A percentile compares a stretch with the other conserved stretches of the same genome.
These are phyloP conservation scores for Petunia hybrid DNA, from an alignment of 305 asterid species.

Conservation along the genomic window DNA sequence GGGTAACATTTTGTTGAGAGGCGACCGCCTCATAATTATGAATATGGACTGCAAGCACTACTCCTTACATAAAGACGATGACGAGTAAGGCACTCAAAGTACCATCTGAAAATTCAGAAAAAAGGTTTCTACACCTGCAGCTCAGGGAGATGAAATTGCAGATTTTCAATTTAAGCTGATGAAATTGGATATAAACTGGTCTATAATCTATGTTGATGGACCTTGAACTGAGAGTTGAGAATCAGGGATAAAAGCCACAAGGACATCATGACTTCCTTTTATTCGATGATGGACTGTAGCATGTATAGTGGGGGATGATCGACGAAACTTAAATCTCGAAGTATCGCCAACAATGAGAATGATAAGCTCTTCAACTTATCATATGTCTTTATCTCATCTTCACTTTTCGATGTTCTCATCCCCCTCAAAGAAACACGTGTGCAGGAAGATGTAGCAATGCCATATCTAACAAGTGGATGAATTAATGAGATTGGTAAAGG, in stretches of 20 bases:
- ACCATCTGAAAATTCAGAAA: neutral
- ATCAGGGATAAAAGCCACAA: conserved; percentile 5
- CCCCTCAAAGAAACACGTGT: neutral
- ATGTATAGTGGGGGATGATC: neutral
- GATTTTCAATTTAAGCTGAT: conserved; percentile 18
- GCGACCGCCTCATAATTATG: neutral
- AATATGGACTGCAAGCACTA: conserved; percentile 12
- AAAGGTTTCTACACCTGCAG: neutral
- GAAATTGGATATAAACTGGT: neutral
- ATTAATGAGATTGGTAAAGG: neutral
- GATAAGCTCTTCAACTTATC: conserved; percentile 17
- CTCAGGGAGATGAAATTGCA: neutral
- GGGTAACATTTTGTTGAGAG: neutral
- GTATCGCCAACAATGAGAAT: neutral
- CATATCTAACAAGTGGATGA: conserved; percentile 6
- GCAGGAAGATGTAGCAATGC: conserved; percentile 15
- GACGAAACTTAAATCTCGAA: neutral
- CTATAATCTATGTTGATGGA: conserved; percentile 11
- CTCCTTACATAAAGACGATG: neutral
- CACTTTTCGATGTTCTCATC: conserved; percentile 2
- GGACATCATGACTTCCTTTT: neutral
- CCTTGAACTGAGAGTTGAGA: conserved; percentile 9
- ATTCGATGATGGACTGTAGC: neutral
- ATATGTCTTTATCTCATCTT: neutral
- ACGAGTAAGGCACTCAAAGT: conserved; percentile 1